Evolutionary conservation across 1,139 yeast genomes (phyloP).

Genomic region (Pichia sp.): DNA sequence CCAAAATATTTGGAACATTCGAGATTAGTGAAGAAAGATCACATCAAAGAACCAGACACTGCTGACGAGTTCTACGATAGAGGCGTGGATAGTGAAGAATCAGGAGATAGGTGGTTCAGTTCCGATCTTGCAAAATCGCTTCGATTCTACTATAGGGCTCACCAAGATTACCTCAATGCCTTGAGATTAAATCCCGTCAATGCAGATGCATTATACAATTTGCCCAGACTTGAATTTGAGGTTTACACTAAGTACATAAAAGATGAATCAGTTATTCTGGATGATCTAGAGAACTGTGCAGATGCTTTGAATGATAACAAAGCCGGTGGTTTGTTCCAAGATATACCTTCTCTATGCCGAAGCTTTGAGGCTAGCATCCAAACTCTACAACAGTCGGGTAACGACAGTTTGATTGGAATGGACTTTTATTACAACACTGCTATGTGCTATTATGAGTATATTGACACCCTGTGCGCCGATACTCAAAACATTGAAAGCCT

Average conservation of each 20-base stretch:
- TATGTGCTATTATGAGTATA: conserved; percentile 39
- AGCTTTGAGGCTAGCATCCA: conserved; percentile 35
- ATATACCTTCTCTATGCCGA: conserved; percentile 29
- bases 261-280: conserved; percentile 37
- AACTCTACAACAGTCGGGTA: conserved; percentile 17
- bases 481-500: conserved; percentile 1
- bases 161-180: conserved; percentile 31
- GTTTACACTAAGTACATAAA: conserved; percentile 40
- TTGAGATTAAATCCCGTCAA: conserved; percentile 22
- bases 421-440: conserved; percentile 43
- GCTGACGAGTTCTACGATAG: conserved; percentile 41
- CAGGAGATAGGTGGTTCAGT: conserved; percentile 52
- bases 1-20: conserved; percentile 9
- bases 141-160: conserved; percentile 47
- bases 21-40: not conserved
- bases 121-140: conserved; percentile 47
- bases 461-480: conserved; percentile 31
- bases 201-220: conserved; percentile 40
- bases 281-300: conserved; percentile 34
- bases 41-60: conserved; percentile 33
- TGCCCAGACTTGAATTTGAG: conserved; percentile 41
- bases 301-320: conserved; percentile 30
- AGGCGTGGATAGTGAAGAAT: conserved; percentile 45
- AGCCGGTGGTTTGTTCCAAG: conserved; percentile 33
- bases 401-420: conserved; percentile 13